Evolutionary conservation across 768 basidiomycete genomes (phyloP), one percentile per base, ranked within the genome.

Genomic region (Auricularia auricula-judae): DNA sequence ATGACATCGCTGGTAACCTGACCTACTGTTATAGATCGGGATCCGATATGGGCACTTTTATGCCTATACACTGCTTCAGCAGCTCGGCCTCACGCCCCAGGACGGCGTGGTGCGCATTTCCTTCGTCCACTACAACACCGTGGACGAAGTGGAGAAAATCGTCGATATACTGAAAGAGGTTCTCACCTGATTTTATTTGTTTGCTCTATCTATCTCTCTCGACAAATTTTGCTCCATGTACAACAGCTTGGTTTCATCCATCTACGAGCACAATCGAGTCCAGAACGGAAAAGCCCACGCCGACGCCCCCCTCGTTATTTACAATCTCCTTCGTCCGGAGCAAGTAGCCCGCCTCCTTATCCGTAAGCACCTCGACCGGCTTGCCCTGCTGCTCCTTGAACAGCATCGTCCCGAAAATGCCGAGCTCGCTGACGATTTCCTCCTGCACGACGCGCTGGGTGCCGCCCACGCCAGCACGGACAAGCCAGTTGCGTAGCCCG

Each of bases 251-350:
- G 29, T 42, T 34, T 21, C 16, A 34, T 60, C 62, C 69, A 33
- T 78, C 76, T 7, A 88, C 81, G 42, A 91, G 75, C 12, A 89
- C 72, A 61, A 89, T 68, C 1, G 86, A 87, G 72, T 91, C 89
- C 60, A 91, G 72, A 4, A 89, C 88, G 2, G 86, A 87, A 71
- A 86, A 89, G 12, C 93, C 93, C 60, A 87, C 86, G 3, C 89
- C 90, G 3, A 93, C 87, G 3, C 94, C 93, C 4, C 94, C 94
- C 71, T 99, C 96, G 71, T 98, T 88, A 64, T 86, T 91, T 53
- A 93, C 92, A 71, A 85, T 87, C 3, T 88, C 91, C 70, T 97
- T 98, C 4, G 94, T 98, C 68, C 94, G 77, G 61, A 97, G 81
- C 71, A 98, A 71, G 82, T 91, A 93, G 18, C 94, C 94, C 1